phyloP scores from a whole-genome alignment of 371 early-diverging fungal species.

The Zancudomyces culisetae region DNA sequence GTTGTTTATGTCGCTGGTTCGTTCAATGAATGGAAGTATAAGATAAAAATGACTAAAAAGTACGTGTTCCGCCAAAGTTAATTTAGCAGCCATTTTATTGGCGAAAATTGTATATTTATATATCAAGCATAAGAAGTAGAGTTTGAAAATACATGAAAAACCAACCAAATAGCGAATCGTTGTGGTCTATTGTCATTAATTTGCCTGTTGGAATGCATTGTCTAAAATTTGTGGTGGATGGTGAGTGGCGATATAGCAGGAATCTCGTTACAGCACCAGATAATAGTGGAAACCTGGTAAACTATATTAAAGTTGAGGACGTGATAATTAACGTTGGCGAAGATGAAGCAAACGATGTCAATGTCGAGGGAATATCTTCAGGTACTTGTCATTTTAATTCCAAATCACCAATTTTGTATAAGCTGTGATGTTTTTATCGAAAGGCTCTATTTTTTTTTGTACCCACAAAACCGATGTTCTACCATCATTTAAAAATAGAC shows the following conservation, averaged over 20 bases:
- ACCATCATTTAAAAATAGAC: too few species aligned
- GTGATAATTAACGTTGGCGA: conserved; percentile 11
- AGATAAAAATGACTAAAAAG: conserved; percentile 58
- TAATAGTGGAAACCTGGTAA: conserved; percentile 85
- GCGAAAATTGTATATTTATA: not conserved
- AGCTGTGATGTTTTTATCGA: not conserved
- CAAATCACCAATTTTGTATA: not conserved
- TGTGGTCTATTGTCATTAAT: conserved; percentile 39
- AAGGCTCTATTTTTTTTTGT: not conserved
- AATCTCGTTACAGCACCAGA: conserved; percentile 81
- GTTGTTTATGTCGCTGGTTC: conserved; percentile 86
- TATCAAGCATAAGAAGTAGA: conserved; percentile 4
- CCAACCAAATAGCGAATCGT: conserved; percentile 5
- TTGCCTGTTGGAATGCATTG: conserved; percentile 84
- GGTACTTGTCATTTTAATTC: conserved; percentile 1
- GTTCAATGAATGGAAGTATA: conserved; percentile 94
- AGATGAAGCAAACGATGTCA: conserved; percentile 19
- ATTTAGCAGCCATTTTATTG: too few species aligned
- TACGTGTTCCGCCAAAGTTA: too few species aligned
- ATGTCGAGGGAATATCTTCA: conserved; percentile 23
- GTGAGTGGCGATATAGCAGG: conserved; percentile 89
- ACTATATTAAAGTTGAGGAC: conserved; percentile 65
- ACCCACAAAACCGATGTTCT: too few species aligned
- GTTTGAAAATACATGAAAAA: not conserved
- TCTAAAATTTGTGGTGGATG: conserved; percentile 93